phyloP scores from a whole-genome alignment of 2,329 filamentous ascomycete species.

The Ophiostoma sp. region DNA sequence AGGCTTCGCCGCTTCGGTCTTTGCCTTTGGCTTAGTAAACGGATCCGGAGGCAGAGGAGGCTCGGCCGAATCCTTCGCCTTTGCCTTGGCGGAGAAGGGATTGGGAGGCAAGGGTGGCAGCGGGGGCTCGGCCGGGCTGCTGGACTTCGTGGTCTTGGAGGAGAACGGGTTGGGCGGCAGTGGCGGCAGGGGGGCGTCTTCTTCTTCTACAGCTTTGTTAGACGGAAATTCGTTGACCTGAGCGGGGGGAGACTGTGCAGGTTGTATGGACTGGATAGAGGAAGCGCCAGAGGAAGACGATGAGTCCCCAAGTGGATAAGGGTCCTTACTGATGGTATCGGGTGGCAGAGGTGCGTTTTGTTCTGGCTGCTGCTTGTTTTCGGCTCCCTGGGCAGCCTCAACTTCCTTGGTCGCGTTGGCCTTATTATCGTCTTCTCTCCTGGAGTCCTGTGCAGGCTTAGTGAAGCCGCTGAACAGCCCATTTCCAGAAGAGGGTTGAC shows the following conservation, averaged over 20 bases:
- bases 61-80: slow-evolving; percentile 29
- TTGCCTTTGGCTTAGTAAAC: slow-evolving; percentile 24
- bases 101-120: slow-evolving; percentile 34
- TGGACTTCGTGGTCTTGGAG: slow-evolving; percentile 24
- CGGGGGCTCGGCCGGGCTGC: slow-evolving; percentile 12
- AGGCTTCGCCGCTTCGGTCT: not conserved
- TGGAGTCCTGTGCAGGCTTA: not conserved
- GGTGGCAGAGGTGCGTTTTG: slow-evolving; percentile 49
- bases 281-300: slow-evolving; percentile 54
- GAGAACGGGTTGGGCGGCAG: slow-evolving; percentile 28
- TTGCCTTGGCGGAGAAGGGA: slow-evolving; percentile 37
- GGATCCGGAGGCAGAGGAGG: slow-evolving; percentile 35
- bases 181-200: slow-evolving; percentile 34
- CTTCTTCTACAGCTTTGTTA: slow-evolving; percentile 32
- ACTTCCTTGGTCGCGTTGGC: slow-evolving; percentile 36
- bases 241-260: slow-evolving; percentile 11
- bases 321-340: slow-evolving; percentile 55
- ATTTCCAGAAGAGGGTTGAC: slow-evolving; percentile 29
- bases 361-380: slow-evolving; percentile 36
- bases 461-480: slow-evolving; percentile 20
- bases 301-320: slow-evolving; percentile 52
- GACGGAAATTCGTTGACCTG: slow-evolving; percentile 18
- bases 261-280: slow-evolving; percentile 34
- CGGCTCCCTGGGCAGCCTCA: slow-evolving; percentile 40
- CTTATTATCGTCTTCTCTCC: slow-evolving; percentile 34